Evolutionary conservation across 352 stramenopile species (phyloP), one percentile per base, ranked within the genome.

Genomic region (Pythium sp.): DNA sequence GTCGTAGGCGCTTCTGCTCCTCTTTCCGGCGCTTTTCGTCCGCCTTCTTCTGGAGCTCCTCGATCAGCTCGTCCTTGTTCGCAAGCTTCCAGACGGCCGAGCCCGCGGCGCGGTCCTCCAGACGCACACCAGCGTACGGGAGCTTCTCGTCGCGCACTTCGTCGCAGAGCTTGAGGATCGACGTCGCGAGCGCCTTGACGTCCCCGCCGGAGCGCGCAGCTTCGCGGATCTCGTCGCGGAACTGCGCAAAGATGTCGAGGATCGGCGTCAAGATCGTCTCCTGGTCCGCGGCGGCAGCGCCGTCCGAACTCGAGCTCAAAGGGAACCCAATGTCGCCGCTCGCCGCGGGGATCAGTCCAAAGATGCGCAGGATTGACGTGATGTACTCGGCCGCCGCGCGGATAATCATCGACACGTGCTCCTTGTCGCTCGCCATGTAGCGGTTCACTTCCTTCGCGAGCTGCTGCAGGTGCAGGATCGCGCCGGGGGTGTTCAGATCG

Each of bases 401-500:
- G 22, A 98, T 87, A 46, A 94, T 68, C 80, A 95, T 90, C 18
- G 89, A 92, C 54, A 85, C 79, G 69, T 86, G 82, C 54, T 90
- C 73, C 32, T 74, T 75, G 58, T 84, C 73, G 55, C 68, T 78
- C 6, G 77, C 58, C 79, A 93, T 82, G 71, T 97, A 97, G 20
- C 78, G 78, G 76, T 97, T 96, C 20, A 90, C 78, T n/a, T 90
- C 82, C 68, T 91, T 92, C 9, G 92, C 86, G n/a, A 98, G 76
- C 62, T 92, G 80, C 67, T 90, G 84, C 46, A 92, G 64, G 54
- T 76, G 75, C 36, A 78, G 51, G 24, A 98, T 79, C 14, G 90
- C 93, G 6, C 75, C 69, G 9, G 93, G 92, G 41, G 91, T 98
- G 80, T 98, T 95, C 22, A 98, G 82, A 74, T 98, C 93, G 69